A percentile compares a stretch with the other conserved stretches of the same genome.
phyloP scores from a whole-genome alignment of 129 eudicot genomes.

The Lonicera japonica region DNA sequence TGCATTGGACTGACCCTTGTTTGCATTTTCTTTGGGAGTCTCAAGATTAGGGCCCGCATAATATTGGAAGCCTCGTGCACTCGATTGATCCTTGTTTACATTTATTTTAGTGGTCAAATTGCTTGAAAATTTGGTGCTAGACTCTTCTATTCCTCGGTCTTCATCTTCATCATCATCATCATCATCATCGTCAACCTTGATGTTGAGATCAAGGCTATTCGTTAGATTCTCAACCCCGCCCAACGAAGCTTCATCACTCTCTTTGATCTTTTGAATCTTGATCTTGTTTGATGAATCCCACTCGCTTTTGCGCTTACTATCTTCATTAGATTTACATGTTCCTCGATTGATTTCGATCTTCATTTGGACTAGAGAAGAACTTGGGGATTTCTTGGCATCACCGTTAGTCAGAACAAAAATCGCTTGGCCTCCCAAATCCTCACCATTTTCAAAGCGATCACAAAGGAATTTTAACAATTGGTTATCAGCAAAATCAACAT shows the following conservation, averaged over 20 bases:
- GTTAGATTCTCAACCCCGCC: constrained; percentile 12
- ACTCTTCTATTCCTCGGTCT: constrained; percentile 20
- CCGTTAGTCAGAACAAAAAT: constrained; percentile 49
- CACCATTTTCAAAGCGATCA: constrained; percentile 30
- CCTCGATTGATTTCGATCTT: constrained; percentile 37
- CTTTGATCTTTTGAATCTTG: constrained; percentile 46
- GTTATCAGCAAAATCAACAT: constrained; percentile 56
- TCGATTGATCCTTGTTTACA: too few species aligned
- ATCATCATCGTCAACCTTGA: constrained; percentile 47
- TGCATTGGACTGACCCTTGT: too few species aligned
- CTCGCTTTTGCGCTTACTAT: constrained; percentile 59
- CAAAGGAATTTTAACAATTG: constrained; percentile 37
- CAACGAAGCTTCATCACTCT: constrained; percentile 29
- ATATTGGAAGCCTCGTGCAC: too few species aligned
- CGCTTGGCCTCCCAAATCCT: constrained; percentile 17
- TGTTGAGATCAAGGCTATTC: constrained; percentile 65
- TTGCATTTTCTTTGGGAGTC: too few species aligned
- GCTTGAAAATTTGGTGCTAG: constrained; percentile 50
- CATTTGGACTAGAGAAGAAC: too few species aligned
- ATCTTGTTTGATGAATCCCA: constrained; percentile 45
- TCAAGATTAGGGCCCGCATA: too few species aligned
- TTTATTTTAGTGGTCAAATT: too few species aligned
- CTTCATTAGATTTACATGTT: too few species aligned
- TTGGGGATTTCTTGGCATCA: constrained; percentile 25
- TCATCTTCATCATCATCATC: constrained; percentile 25